Evolutionary conservation across 495 filamentous ascomycete species (phyloP).

Genomic region (Aspergillus hancockii): DNA sequence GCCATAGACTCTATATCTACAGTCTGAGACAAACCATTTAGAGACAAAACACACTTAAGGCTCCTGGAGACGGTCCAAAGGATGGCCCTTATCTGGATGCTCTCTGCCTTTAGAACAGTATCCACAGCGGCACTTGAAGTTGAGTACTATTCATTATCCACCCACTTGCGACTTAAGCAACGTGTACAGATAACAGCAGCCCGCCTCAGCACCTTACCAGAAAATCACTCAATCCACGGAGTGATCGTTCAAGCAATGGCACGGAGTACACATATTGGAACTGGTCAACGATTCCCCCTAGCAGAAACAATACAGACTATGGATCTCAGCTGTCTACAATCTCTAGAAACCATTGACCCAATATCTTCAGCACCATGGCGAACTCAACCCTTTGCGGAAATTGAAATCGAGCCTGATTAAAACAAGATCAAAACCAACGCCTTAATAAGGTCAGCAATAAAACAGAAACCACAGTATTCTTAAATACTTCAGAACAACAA

Average conservation of each 20-base stretch:
- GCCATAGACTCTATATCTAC: conserved; percentile 20
- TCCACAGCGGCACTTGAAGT: conserved; percentile 13
- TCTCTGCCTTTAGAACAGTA: conserved; percentile 20
- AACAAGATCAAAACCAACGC: conserved; percentile 9
- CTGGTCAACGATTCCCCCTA: conserved; percentile 17
- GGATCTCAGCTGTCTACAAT: too few species aligned
- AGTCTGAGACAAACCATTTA: conserved; percentile 19
- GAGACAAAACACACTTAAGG: conserved; percentile 21
- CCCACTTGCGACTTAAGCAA: conserved; percentile 7
- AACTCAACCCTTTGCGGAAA: conserved; percentile 14
- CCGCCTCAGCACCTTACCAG: too few species aligned
- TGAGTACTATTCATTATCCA: conserved; percentile 12
- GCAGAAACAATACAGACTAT: conserved; percentile 18
- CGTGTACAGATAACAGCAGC: conserved; percentile 7
- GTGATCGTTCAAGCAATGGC: conserved; percentile 13
- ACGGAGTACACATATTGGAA: conserved; percentile 15
- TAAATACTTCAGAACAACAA: conserved; percentile 15
- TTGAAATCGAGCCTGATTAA: conserved; percentile 17
- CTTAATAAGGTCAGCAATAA: neutral
- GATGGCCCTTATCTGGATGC: conserved; percentile 13
- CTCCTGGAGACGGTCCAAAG: conserved; percentile 16
- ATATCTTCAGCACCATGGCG: conserved; percentile 17
- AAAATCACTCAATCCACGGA: conserved; percentile 9
- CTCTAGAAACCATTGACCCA: conserved; percentile 24
- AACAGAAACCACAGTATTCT: conserved; percentile 12